Evolutionary conservation across 2,329 filamentous ascomycete genomes (phyloP).

Genomic region (Monosporascus ibericus): DNA sequence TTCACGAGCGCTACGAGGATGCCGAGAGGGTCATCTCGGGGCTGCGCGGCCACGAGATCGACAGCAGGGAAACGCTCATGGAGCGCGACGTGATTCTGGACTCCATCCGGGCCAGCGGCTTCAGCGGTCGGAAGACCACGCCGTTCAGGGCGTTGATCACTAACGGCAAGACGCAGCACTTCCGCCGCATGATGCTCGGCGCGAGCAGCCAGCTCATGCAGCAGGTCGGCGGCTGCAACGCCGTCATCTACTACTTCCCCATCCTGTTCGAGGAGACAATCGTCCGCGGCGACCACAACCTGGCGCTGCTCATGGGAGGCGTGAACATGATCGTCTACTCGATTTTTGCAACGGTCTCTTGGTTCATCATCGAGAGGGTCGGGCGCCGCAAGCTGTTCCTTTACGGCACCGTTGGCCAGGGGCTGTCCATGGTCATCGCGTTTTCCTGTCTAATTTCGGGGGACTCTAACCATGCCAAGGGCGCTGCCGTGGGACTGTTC

Average conservation of each 20-base stretch:
- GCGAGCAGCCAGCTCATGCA: constrained; percentile 56
- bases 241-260: constrained; percentile 55
- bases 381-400: constrained; percentile 42
- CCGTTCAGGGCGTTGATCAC: constrained; percentile 51
- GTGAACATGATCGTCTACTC: constrained; percentile 55
- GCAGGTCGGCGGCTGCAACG: constrained; percentile 53
- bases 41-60: constrained; percentile 36
- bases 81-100: constrained; percentile 58
- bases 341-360: constrained; percentile 52
- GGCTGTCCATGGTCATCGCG: constrained; percentile 51
- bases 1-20: constrained; percentile 42
- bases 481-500: constrained; percentile 62
- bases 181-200: constrained; percentile 58
- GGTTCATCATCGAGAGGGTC: constrained; percentile 42
- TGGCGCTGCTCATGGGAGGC: constrained; percentile 48
- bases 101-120: constrained; percentile 51
- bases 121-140: constrained; percentile 36
- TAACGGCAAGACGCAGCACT: constrained; percentile 58
- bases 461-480: constrained; percentile 54
- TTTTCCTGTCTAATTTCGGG: constrained; percentile 64
- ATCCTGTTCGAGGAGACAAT: constrained; percentile 47
- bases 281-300: constrained; percentile 32
- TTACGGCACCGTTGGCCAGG: constrained; percentile 39
- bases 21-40: constrained; percentile 28
- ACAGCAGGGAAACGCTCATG: constrained; percentile 49